These are phyloP conservation scores for Boletus calvinii DNA, from an alignment of 1,284 basidiomycete genomes.

Conservation along the genomic window DNA sequence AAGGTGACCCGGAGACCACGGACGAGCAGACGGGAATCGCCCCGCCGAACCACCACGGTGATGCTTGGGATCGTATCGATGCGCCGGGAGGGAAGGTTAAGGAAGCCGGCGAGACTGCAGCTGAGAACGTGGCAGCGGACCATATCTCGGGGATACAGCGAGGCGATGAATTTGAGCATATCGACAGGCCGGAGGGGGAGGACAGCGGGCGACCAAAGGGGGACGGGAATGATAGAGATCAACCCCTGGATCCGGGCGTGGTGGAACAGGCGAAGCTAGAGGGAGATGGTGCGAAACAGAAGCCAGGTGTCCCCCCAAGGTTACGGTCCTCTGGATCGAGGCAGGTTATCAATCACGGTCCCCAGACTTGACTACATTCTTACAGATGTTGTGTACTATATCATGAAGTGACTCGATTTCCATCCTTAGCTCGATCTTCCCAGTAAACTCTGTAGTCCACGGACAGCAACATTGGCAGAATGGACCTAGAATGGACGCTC, in stretches of 20 bases:
- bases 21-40: not conserved
- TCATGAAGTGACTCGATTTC: conserved; percentile 3
- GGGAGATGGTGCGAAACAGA: not conserved
- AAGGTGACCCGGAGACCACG: conserved; percentile 8
- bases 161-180: not conserved
- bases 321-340: not conserved
- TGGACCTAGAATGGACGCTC: not conserved
- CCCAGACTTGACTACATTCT: conserved; percentile 1
- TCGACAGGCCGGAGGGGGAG: not conserved
- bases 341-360: not conserved
- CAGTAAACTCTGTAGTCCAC: not conserved
- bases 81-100: not conserved
- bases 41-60: not conserved
- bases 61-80: not conserved
- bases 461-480: not conserved
- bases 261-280: not conserved
- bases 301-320: too few relatives aligned
- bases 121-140: not conserved
- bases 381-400: conserved; percentile 1
- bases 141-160: not conserved
- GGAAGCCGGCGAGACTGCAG: not conserved
- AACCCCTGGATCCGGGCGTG: too few relatives aligned
- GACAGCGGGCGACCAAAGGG: not conserved
- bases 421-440: not conserved
- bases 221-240: not conserved